Percentiles rank a stretch among this genome's conserved stretches.
These are phyloP conservation scores for Microcyclospora pomicola DNA, from an alignment of 2,329 filamentous ascomycete species.

Conservation along the genomic window DNA sequence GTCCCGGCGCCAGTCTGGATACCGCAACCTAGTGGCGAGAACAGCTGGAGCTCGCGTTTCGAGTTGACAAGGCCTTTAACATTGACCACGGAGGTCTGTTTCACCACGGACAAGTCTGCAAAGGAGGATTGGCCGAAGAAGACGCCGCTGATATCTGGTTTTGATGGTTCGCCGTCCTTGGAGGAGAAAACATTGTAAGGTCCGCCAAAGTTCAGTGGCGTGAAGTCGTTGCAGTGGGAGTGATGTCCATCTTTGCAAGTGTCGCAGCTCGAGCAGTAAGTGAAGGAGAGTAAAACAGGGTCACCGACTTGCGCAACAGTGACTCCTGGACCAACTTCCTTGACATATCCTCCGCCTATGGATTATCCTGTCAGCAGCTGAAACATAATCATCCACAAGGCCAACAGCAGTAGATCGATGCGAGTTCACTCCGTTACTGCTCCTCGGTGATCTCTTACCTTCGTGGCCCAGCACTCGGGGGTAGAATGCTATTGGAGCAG, in stretches of 20 bases:
- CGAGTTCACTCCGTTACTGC: background rate
- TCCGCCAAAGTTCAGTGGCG: constrained; percentile 31
- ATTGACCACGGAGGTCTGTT: constrained; percentile 29
- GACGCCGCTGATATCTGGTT: constrained; percentile 21
- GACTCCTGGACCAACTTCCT: constrained; percentile 28
- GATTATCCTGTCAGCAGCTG: background rate
- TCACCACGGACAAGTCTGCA: constrained; percentile 26
- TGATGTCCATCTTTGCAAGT: constrained; percentile 33
- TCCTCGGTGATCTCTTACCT: constrained; percentile 21
- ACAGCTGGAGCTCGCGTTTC: constrained; percentile 29
- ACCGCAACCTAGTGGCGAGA: constrained; percentile 34
- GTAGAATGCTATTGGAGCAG: constrained; percentile 27
- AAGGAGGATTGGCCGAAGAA: constrained; percentile 40
- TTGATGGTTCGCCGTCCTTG: constrained; percentile 14
- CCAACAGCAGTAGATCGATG: background rate
- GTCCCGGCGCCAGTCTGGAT: constrained; percentile 33
- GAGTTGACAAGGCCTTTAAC: constrained; percentile 25
- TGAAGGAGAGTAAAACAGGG: constrained; percentile 35
- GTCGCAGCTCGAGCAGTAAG: constrained; percentile 35
- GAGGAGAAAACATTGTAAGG: constrained; percentile 16
- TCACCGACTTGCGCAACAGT: constrained; percentile 31
- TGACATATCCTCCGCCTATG: constrained; percentile 35
- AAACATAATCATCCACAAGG: background rate
- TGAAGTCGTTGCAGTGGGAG: constrained; percentile 37
- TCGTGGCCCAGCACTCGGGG: constrained; percentile 41